These are phyloP conservation scores for Viola odorata DNA, from an alignment of 345 rosid species.

Conservation along the genomic window DNA sequence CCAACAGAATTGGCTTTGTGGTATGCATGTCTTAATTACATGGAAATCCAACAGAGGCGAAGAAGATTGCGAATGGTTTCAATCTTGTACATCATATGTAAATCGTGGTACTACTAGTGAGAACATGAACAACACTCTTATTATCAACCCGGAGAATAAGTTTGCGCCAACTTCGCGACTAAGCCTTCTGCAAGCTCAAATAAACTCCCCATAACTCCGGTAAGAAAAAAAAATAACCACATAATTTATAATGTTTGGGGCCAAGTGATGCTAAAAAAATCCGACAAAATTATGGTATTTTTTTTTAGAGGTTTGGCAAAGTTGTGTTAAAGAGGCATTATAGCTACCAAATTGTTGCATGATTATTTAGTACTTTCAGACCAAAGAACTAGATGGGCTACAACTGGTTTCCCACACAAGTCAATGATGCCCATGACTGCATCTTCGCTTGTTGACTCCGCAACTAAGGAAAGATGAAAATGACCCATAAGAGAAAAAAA, in stretches of 20 bases:
- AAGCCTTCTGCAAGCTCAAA: neutral
- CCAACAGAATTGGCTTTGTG: too few relatives aligned
- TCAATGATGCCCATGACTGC: constrained; percentile 35
- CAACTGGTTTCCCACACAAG: constrained; percentile 20
- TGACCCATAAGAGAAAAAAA: constrained; percentile 6
- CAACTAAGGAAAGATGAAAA: constrained; percentile 30
- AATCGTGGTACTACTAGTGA: too few relatives aligned
- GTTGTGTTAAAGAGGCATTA: constrained; percentile 27
- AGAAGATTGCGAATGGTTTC: too few relatives aligned
- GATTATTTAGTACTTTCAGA: constrained; percentile 36
- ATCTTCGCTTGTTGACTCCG: constrained; percentile 56
- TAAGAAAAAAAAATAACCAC: neutral
- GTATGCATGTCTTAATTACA: too few relatives aligned
- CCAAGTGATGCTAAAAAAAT: constrained; percentile 12
- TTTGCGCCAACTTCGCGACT: too few relatives aligned
- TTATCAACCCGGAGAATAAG: too few relatives aligned
- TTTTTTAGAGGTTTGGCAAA: constrained; percentile 22
- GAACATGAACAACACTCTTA: too few relatives aligned
- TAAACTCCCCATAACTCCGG: constrained; percentile 8
- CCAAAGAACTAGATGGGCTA: constrained; percentile 6
- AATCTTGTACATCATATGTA: too few relatives aligned
- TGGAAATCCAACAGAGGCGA: too few relatives aligned
- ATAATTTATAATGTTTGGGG: constrained; percentile 12
- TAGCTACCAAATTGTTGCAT: constrained; percentile 32
- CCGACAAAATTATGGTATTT: constrained; percentile 41